Percentiles rank a stretch among this genome's conserved stretches.
phyloP scores from a whole-genome alignment of 345 rosid species.

The Moricandia moricandioides region DNA sequence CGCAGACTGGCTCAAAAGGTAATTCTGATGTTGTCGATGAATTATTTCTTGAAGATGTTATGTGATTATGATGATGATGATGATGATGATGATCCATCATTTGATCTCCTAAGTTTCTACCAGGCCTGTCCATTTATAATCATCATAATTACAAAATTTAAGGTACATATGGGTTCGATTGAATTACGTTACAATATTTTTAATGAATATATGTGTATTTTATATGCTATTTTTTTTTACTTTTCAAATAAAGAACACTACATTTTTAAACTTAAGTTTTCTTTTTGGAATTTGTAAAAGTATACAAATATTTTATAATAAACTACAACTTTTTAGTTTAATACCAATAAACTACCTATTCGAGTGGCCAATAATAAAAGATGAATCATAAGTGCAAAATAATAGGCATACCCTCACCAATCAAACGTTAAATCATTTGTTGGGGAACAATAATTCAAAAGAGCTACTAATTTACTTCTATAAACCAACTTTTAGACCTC shows the following conservation, averaged over 20 bases:
- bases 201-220: neutral
- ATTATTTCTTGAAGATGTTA: conserved; percentile 49
- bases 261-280: neutral
- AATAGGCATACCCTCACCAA: conserved; percentile 34
- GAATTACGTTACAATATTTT: neutral
- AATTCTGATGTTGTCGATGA: conserved; percentile 37
- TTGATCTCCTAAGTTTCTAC: conserved; percentile 54
- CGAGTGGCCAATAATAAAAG: conserved; percentile 29
- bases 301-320: neutral
- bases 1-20: conserved; percentile 47
- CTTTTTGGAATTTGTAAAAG: neutral
- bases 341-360: conserved; percentile 1
- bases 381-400: conserved; percentile 26
- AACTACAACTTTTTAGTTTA: neutral
- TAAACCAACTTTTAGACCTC: conserved; percentile 40
- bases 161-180: neutral
- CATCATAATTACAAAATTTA: neutral
- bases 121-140: conserved; percentile 38
- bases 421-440: conserved; percentile 33
- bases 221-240: neutral
- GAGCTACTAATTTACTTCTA: conserved; percentile 31
- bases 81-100: conserved; percentile 41
- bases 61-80: conserved; percentile 35
- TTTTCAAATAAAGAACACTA: neutral
- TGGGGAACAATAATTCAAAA: conserved; percentile 36